phyloP scores from a whole-genome alignment of 129 eudicot genomes.

The Sambucus nigra region DNA sequence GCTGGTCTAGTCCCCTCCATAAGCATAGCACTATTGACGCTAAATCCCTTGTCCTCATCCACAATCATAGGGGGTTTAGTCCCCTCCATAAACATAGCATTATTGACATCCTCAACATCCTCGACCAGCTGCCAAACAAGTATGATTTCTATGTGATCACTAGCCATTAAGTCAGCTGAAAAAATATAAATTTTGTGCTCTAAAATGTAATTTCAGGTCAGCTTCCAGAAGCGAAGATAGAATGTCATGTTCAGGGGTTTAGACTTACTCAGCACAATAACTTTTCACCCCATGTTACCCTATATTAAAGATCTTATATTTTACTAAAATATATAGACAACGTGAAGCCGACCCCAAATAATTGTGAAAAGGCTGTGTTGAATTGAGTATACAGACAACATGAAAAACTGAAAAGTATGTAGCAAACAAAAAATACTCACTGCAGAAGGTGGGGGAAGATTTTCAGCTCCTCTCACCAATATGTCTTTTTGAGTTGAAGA shows the following conservation, averaged over 20 bases:
- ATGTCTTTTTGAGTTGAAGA: slow-evolving; percentile 23
- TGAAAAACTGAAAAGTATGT: slow-evolving; percentile 1
- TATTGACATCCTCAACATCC: slow-evolving; percentile 23
- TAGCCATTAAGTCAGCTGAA: too few relatives aligned
- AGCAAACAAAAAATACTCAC: slow-evolving; percentile 22
- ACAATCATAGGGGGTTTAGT: slow-evolving; percentile 14
- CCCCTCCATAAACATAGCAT: slow-evolving; percentile 21
- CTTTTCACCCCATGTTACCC: neutral
- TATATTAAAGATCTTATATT: neutral
- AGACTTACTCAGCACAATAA: neutral
- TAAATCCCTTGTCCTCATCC: slow-evolving; percentile 7
- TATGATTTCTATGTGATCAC: neutral
- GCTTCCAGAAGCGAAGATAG: neutral
- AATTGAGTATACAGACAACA: too few relatives aligned
- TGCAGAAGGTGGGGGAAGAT: slow-evolving; percentile 17
- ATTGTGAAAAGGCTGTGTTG: too few relatives aligned
- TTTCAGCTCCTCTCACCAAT: slow-evolving; percentile 27
- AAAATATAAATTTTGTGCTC: neutral
- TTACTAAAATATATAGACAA: neutral
- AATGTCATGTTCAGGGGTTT: neutral
- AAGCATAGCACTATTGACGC: slow-evolving; percentile 14
- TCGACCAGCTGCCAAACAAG: slow-evolving; percentile 20
- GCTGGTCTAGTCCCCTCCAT: slow-evolving; percentile 23
- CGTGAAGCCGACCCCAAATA: too few relatives aligned
- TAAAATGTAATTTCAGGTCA: neutral